Percentiles rank a stretch among this genome's conserved stretches.
phyloP scores from a whole-genome alignment of 495 filamentous ascomycete genomes.

The Cairneyella variabilis region DNA sequence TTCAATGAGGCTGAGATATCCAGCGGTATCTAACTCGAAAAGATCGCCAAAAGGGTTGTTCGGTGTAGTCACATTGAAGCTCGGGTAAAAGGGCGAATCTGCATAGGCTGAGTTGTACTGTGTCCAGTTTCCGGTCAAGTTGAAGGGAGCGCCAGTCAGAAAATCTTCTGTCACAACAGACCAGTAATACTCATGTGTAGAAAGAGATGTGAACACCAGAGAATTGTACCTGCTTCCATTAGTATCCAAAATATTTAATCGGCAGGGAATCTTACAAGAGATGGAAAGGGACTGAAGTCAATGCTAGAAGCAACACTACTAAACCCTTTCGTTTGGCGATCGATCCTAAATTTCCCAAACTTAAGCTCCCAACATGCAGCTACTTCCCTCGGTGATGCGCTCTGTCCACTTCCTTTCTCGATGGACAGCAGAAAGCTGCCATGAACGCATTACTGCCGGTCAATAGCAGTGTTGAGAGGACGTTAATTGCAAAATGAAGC shows the following conservation, averaged over 20 bases:
- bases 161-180: slow-evolving; percentile 10
- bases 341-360: slow-evolving; percentile 1
- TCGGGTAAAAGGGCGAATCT: not conserved
- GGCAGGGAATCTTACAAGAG: not conserved
- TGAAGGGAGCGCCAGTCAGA: slow-evolving; percentile 8
- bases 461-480: slow-evolving; percentile 7
- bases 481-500: slow-evolving; percentile 10
- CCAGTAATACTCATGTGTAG: slow-evolving; percentile 9
- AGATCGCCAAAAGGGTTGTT: not conserved
- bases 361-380: slow-evolving; percentile 7
- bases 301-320: not conserved
- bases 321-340: slow-evolving; percentile 10
- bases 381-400: slow-evolving; percentile 3
- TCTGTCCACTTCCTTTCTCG: not conserved
- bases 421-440: slow-evolving; percentile 2
- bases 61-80: not conserved
- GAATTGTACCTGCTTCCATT: slow-evolving; percentile 10
- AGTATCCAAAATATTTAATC: not conserved
- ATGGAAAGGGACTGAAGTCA: slow-evolving; percentile 8
- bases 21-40: not conserved
- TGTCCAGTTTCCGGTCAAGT: slow-evolving; percentile 11
- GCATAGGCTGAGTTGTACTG: not conserved
- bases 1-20: not conserved
- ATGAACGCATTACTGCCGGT: slow-evolving; percentile 15
- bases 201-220: slow-evolving; percentile 2